Conservation (phyloP, 2,329 filamentous ascomycete species). For the Cladosporium oxysporum region DNA sequence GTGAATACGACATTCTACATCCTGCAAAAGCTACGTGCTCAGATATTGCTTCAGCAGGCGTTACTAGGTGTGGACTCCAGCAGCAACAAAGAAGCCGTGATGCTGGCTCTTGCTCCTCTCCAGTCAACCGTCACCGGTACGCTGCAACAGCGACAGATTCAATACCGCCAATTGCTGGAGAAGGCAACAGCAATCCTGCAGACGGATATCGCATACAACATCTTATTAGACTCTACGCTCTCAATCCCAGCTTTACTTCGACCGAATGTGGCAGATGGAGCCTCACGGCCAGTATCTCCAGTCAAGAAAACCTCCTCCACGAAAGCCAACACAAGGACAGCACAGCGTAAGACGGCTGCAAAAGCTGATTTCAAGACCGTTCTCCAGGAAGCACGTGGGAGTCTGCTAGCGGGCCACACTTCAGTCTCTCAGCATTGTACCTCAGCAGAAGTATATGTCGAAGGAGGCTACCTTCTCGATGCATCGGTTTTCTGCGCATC, state of each 20-base stretch:
- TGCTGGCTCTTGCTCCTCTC: neutral
- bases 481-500: neutral
- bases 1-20: neutral
- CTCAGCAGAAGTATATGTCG: conserved; percentile 15
- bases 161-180: conserved; percentile 9
- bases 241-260: conserved; percentile 70
- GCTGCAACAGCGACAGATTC: conserved; percentile 9
- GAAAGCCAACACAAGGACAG: conserved; percentile 4
- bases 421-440: neutral
- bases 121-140: conserved; percentile 2
- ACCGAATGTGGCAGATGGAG: neutral
- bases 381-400: conserved; percentile 4
- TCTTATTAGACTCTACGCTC: conserved; percentile 88
- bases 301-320: conserved; percentile 3
- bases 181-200: conserved; percentile 41
- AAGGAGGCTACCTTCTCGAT: conserved; percentile 1
- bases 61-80: neutral
- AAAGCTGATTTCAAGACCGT: conserved; percentile 6
- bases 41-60: neutral
- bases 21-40: neutral
- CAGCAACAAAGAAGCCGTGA: conserved; percentile 1
- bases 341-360: conserved; percentile 2
- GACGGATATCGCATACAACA: conserved; percentile 64
- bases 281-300: neutral
- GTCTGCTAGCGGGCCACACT: conserved; percentile 1